Evolutionary conservation across 495 filamentous ascomycete genomes (phyloP).

Genomic region (Talaromyces thailandensis): DNA sequence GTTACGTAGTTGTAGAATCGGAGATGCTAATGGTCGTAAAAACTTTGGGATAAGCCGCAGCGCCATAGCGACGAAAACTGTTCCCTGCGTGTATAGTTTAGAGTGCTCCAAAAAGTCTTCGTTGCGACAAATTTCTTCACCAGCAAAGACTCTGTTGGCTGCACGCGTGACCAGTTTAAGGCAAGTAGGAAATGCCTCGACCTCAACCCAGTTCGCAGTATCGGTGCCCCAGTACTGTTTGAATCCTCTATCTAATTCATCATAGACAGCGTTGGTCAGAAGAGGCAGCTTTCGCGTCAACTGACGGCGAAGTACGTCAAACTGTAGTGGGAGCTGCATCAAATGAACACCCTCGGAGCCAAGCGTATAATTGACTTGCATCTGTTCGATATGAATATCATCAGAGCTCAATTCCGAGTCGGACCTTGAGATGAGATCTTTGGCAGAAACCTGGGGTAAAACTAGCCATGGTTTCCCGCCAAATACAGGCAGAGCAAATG

Average conservation of each 20-base stretch:
- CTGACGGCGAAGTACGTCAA: not conserved
- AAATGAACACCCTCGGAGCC: not conserved
- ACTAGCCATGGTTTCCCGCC: not conserved
- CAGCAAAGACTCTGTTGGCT: conserved; percentile 24
- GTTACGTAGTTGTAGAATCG: not conserved
- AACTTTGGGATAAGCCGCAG: conserved; percentile 8
- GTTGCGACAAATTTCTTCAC: conserved; percentile 18
- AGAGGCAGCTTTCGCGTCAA: not conserved
- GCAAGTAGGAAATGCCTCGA: conserved; percentile 16
- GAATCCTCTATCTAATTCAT: conserved; percentile 13
- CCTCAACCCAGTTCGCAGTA: conserved; percentile 11
- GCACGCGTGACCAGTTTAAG: conserved; percentile 18
- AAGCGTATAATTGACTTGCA: not conserved
- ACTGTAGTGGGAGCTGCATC: not conserved
- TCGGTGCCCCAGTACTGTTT: conserved; percentile 16
- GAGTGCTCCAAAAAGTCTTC: conserved; percentile 12
- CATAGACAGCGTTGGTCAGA: conserved; percentile 3
- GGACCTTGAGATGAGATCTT: not conserved
- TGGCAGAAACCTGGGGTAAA: not conserved
- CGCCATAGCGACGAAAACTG: not conserved
- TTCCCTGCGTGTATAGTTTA: not conserved
- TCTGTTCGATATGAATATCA: not conserved
- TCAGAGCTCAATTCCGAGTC: not conserved
- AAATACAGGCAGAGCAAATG: not conserved
- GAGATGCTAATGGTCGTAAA: not conserved